Evolutionary conservation across 129 eudicot species (phyloP).

Genomic region (Flaveria linearis): DNA sequence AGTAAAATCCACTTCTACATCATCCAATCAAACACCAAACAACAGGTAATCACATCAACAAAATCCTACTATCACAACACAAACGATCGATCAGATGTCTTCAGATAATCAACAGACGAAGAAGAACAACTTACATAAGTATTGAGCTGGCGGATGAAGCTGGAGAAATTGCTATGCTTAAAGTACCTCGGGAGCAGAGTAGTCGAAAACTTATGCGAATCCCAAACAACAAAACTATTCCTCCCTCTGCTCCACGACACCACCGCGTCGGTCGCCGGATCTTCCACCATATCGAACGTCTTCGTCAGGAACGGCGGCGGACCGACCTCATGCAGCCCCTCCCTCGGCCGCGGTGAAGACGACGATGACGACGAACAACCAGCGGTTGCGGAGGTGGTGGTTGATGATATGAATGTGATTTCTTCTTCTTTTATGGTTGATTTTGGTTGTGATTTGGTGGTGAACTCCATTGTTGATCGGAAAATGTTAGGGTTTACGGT

Average conservation of each 20-base stretch:
- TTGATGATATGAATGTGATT: conserved; percentile 25
- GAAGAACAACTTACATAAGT: conserved; percentile 77
- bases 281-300: conserved; percentile 87
- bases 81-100: not conserved
- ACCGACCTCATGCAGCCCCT: conserved; percentile 73
- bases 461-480: conserved; percentile 25
- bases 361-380: conserved; percentile 43
- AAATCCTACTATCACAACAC: not conserved
- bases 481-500: not conserved
- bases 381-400: conserved; percentile 18
- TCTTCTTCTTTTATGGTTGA: conserved; percentile 55
- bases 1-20: not conserved
- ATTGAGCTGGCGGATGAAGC: conserved; percentile 91
- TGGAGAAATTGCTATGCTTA: conserved; percentile 86
- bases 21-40: not conserved
- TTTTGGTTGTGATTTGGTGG: not conserved
- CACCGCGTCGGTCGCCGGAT: conserved; percentile 72
- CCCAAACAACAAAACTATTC: conserved; percentile 93
- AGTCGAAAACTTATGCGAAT: conserved; percentile 64
- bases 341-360: conserved; percentile 62
- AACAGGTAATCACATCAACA: not conserved
- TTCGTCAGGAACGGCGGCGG: conserved; percentile 89
- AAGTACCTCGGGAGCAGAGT: conserved; percentile 71
- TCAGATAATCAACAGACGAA: not conserved
- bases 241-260: conserved; percentile 77